phyloP scores from a whole-genome alignment of 192 early-diverging fungal species.

The Diversispora eburnea region DNA sequence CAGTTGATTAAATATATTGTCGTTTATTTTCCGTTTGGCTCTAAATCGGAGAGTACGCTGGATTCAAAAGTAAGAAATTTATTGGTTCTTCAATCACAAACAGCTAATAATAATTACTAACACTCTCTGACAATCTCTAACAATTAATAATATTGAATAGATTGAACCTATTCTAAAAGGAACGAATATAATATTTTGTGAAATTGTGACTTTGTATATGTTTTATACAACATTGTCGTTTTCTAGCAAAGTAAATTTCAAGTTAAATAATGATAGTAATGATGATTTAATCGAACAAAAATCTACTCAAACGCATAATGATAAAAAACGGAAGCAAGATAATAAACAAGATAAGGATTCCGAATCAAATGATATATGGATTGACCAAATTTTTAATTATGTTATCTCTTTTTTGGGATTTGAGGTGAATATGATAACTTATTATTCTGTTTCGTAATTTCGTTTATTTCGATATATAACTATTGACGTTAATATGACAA shows the following conservation, averaged over 20 bases:
- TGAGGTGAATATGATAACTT: slow-evolving; percentile 29
- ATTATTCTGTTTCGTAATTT: neutral
- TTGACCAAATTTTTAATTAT: slow-evolving; percentile 54
- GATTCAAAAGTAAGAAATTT: slow-evolving; percentile 49
- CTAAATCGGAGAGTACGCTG: slow-evolving; percentile 41
- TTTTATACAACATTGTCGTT: slow-evolving; percentile 26
- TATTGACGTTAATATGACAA: too few species aligned
- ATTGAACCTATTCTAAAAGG: slow-evolving; percentile 52
- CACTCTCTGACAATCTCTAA: too few species aligned
- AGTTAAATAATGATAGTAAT: slow-evolving; percentile 16
- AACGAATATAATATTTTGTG: slow-evolving; percentile 70
- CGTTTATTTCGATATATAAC: too few species aligned
- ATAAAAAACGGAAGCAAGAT: neutral
- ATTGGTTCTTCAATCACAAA: neutral
- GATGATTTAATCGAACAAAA: neutral
- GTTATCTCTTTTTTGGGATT: slow-evolving; percentile 50
- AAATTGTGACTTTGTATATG: slow-evolving; percentile 58
- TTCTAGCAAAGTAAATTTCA: slow-evolving; percentile 33
- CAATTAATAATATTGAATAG: slow-evolving; percentile 30
- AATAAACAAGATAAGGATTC: slow-evolving; percentile 19
- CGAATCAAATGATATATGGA: slow-evolving; percentile 34
- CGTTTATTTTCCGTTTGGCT: slow-evolving; percentile 76
- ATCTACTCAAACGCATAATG: neutral
- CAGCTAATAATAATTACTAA: neutral
- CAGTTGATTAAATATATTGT: slow-evolving; percentile 64